Evolutionary conservation across 306 rosid species (phyloP).

Genomic region (Vigna reflexopilosa): DNA sequence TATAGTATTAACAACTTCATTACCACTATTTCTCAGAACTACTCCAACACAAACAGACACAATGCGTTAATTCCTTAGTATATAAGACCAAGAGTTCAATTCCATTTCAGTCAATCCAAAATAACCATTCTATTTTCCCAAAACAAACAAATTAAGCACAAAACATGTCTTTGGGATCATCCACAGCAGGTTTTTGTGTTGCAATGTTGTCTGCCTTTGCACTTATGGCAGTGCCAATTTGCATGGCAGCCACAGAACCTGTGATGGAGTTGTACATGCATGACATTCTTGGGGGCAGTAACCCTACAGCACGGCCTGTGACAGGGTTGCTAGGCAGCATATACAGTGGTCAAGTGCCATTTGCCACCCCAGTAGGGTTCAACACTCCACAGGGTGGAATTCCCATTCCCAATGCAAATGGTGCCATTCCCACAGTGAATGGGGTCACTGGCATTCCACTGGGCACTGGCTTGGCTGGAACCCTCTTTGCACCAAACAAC

Average conservation of each 20-base stretch:
- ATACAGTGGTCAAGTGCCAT: slow-evolving; percentile 87
- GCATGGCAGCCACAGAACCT: slow-evolving; percentile 56
- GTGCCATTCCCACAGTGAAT: slow-evolving; percentile 79
- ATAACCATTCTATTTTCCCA: neutral
- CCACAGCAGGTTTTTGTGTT: slow-evolving; percentile 39
- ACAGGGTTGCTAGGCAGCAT: slow-evolving; percentile 84
- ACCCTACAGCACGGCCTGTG: slow-evolving; percentile 84
- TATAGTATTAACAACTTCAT: slow-evolving; percentile 56
- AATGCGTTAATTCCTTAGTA: slow-evolving; percentile 6
- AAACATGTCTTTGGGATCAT: slow-evolving; percentile 46
- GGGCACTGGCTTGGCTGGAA: slow-evolving; percentile 79
- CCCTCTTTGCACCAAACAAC: slow-evolving; percentile 65
- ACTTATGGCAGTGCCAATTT: slow-evolving; percentile 36
- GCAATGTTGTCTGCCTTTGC: slow-evolving; percentile 45
- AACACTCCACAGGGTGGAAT: slow-evolving; percentile 59
- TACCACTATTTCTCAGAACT: slow-evolving; percentile 50
- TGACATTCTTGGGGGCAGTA: slow-evolving; percentile 83
- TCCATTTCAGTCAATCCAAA: slow-evolving; percentile 41
- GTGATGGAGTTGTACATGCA: slow-evolving; percentile 84
- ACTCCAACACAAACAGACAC: slow-evolving; percentile 54
- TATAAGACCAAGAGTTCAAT: slow-evolving; percentile 47
- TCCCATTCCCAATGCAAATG: slow-evolving; percentile 84
- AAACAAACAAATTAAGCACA: slow-evolving; percentile 37
- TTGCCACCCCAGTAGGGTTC: slow-evolving; percentile 76
- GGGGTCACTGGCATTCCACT: slow-evolving; percentile 78